phyloP scores from a whole-genome alignment of 2,329 filamentous ascomycete species.

The Penicillium digitatum region DNA sequence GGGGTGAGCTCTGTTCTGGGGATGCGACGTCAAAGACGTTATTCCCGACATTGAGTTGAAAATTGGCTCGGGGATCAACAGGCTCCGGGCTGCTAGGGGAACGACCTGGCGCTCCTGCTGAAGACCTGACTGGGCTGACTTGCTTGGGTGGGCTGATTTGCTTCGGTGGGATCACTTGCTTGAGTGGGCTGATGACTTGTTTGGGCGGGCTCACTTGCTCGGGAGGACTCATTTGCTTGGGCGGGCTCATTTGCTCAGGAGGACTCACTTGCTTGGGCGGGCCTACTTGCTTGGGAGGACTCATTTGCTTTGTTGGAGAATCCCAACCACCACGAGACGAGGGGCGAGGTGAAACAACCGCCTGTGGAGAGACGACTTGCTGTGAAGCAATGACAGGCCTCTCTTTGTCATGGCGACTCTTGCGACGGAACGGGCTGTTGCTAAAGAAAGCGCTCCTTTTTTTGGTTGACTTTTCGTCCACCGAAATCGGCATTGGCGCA shows the following conservation, averaged over 20 bases:
- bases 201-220: background rate
- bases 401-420: conserved; percentile 76
- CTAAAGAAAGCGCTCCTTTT: conserved; percentile 85
- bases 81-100: conserved; percentile 68
- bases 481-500: conserved; percentile 43
- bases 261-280: background rate
- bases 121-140: conserved; percentile 45
- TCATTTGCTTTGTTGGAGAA: conserved; percentile 4
- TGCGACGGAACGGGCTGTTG: conserved; percentile 86
- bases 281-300: conserved; percentile 1
- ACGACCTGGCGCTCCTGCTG: conserved; percentile 26
- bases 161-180: conserved; percentile 12
- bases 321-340: conserved; percentile 4
- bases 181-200: background rate
- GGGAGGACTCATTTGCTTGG: background rate
- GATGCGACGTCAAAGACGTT: conserved; percentile 93
- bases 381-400: conserved; percentile 36
- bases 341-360: background rate
- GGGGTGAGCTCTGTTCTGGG: conserved; percentile 59
- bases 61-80: conserved; percentile 84
- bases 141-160: conserved; percentile 41
- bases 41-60: conserved; percentile 89
- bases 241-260: background rate
- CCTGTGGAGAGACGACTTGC: conserved; percentile 15
- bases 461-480: conserved; percentile 58